Base-by-base conservation (phyloP, 2,329 filamentous ascomycete genomes). In the Neonectria faginata region DNA sequence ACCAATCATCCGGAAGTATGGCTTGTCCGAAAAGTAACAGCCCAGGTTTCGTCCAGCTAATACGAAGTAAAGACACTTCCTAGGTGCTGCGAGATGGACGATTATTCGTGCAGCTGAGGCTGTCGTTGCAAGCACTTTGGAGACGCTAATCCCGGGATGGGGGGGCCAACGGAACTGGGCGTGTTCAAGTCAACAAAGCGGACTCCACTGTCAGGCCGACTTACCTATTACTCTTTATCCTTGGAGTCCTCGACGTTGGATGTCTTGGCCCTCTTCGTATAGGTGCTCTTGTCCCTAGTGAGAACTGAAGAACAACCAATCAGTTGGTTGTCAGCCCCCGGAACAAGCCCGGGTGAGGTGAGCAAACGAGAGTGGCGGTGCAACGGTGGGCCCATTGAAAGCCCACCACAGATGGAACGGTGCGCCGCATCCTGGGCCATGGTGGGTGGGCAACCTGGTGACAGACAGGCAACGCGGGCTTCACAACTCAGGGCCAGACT, bases 351-450 rank as follows among this genome's bases (percentile, higher is more conserved):
- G 1, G 48, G 27, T 53, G 57, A 53, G 48, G 44, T 47, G 50
- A 58, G 54, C 48, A 57, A 48, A 63, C 33, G 42, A 59, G 42
- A 59, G 60, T 63, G 60, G 60, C 60, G 55, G 60, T 63, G 60
- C 60, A 59, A n/a, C 41, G 22, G 44, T 51, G 48, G 48, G 29
- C 54, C 47, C 54, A 57, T 45, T 41, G 27, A 16, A 52, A 50
- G 44, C 60, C 54, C 55, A 57, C 60, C 48, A 51, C 50, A 58
- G 55, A 55, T 59, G 50, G 55, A 50, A 59, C 51, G 50, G 55
- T 48, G 48, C 50, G 55, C 55, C 50, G 60, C 55, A 59, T 54
- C 41, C 60, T 63, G 20, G 42, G 12, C 27, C 31, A n/a, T 22
- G 44, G 44, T 27, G 36, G 44, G n/a, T 62, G 53, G 41, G 25